Percentiles rank a stretch among this genome's conserved stretches.
Evolutionary conservation across 805 yeast genomes (phyloP).

Genomic region (Priceomyces carsonii): DNA sequence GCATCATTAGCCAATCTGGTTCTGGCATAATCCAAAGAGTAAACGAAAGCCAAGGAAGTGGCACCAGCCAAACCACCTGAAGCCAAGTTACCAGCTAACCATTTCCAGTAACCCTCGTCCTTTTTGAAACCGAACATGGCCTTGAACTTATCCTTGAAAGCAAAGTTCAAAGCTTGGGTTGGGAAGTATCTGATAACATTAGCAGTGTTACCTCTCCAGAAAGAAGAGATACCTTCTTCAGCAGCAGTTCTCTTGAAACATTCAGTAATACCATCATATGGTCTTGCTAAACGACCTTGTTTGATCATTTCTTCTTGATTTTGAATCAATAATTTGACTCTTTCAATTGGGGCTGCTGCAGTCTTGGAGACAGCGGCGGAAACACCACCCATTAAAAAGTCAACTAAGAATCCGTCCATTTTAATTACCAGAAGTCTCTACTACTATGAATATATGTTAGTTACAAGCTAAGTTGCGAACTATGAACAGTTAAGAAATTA

Average conservation of each 20-base stretch:
- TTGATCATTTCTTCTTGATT: conserved; percentile 98
- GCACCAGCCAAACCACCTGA: conserved; percentile 99
- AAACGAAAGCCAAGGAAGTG: conserved; percentile 87
- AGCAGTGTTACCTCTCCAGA: conserved; percentile 99
- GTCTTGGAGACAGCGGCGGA: conserved; percentile 99
- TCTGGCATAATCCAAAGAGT: conserved; percentile 98
- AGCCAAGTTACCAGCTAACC: conserved; percentile 98
- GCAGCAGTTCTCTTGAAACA: conserved; percentile 94
- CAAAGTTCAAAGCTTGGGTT: conserved; percentile 97
- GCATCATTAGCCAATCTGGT: conserved; percentile 99
- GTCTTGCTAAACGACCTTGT: conserved; percentile 89
- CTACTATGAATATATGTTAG: conserved; percentile 3
- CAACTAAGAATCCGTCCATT: conserved; percentile 31
- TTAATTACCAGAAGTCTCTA: no score
- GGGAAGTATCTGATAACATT: conserved; percentile 99
- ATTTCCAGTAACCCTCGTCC: conserved; percentile 86
- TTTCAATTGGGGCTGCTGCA: conserved; percentile 96
- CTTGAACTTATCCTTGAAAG: conserved; percentile 97
- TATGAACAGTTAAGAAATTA: conserved; percentile 1
- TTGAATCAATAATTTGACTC: conserved; percentile 95
- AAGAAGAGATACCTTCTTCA: conserved; percentile 87
- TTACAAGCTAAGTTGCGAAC: conserved; percentile 3
- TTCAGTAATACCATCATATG: conserved; percentile 88
- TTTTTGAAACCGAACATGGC: conserved; percentile 95
- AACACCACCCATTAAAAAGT: conserved; percentile 96